phyloP scores from a whole-genome alignment of 108 stramenopile species.

The Pseudonitzschia pungens region DNA sequence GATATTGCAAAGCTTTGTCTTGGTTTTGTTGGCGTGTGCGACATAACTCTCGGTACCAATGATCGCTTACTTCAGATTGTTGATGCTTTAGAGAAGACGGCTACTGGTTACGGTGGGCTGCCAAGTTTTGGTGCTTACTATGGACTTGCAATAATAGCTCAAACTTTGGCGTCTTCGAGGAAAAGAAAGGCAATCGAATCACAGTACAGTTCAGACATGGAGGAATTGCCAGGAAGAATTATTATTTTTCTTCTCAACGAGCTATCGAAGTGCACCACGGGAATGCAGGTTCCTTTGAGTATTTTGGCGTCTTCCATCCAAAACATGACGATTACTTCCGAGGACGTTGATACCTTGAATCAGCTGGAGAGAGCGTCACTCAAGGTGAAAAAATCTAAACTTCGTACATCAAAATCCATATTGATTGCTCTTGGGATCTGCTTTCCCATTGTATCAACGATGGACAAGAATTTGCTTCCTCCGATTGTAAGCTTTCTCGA shows the following conservation, averaged over 20 bases:
- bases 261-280: slow-evolving; percentile 38
- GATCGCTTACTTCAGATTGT: slow-evolving; percentile 44
- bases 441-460: slow-evolving; percentile 36
- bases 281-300: slow-evolving; percentile 20
- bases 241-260: slow-evolving; percentile 40
- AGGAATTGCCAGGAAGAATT: slow-evolving; percentile 19
- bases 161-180: slow-evolving; percentile 25
- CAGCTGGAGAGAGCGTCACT: slow-evolving; percentile 18
- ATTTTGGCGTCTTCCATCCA: slow-evolving; percentile 41
- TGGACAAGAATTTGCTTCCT: slow-evolving; percentile 46
- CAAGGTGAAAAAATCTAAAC: slow-evolving; percentile 28
- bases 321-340: slow-evolving; percentile 29
- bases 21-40: slow-evolving; percentile 35
- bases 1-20: slow-evolving; percentile 41
- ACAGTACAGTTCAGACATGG: neutral
- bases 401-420: slow-evolving; percentile 33
- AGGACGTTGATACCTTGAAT: slow-evolving; percentile 33
- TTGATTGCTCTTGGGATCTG: slow-evolving; percentile 52
- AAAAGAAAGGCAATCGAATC: slow-evolving; percentile 1
- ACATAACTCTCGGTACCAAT: slow-evolving; percentile 12
- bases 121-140: slow-evolving; percentile 53
- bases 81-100: slow-evolving; percentile 44
- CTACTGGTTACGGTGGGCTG: slow-evolving; percentile 36
- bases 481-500: slow-evolving; percentile 44
- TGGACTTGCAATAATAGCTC: slow-evolving; percentile 59